A percentile compares a stretch with the other conserved stretches of the same genome.
Evolutionary conservation across 129 eudicot species (phyloP).

Genomic region (Escallonia rubra): DNA sequence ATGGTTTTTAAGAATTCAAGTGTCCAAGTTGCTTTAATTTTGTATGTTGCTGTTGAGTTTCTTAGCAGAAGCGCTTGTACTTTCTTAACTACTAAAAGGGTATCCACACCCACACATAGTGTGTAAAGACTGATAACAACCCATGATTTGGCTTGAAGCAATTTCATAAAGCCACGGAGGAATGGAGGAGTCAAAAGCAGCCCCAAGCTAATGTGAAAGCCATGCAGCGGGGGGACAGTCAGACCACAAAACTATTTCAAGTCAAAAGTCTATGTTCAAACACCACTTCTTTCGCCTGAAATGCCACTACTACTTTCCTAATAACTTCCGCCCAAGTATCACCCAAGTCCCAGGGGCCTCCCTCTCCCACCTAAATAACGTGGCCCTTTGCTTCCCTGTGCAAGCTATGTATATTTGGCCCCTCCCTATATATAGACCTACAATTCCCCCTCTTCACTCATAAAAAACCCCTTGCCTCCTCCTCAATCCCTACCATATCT

Average conservation of each 20-base stretch:
- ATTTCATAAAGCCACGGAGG: no score
- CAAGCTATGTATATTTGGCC: no score
- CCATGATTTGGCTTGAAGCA: neutral
- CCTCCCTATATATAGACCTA: constrained; percentile 14
- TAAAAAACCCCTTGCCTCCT: neutral
- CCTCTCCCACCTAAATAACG: neutral
- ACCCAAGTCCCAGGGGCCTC: constrained; percentile 12
- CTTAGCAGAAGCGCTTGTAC: neutral
- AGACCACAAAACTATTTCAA: neutral
- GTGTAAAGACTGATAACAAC: neutral
- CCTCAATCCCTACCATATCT: neutral
- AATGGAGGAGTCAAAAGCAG: no score
- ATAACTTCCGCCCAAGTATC: neutral
- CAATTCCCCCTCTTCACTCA: constrained; percentile 1
- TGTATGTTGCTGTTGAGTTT: neutral
- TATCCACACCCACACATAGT: neutral
- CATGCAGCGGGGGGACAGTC: no score
- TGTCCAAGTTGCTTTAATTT: neutral
- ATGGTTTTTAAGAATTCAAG: no score
- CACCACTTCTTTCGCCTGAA: constrained; percentile 9
- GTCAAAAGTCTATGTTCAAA: constrained; percentile 42
- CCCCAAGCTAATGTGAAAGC: no score
- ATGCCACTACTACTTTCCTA: constrained; percentile 16
- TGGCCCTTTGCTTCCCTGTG: no score
- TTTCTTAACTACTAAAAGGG: neutral